Percentiles rank a stretch among this genome's conserved stretches.
Evolutionary conservation across 2,329 filamentous ascomycete genomes (phyloP).

Genomic region (Neopestalotiopsis rosae): DNA sequence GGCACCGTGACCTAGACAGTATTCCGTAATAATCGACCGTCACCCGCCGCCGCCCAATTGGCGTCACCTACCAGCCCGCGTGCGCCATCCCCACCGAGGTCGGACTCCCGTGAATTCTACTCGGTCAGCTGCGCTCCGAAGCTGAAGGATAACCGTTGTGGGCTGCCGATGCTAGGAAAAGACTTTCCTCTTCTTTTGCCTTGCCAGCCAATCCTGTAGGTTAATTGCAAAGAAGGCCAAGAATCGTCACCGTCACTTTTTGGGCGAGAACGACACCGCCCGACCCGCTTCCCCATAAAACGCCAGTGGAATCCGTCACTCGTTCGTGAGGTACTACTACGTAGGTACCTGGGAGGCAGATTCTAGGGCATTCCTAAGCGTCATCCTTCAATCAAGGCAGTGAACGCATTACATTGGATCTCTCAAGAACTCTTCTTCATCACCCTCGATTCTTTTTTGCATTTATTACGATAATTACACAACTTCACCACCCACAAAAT

Average conservation of each 20-base stretch:
- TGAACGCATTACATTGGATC: too few relatives aligned
- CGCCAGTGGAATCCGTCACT: background rate
- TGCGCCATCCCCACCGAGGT: conserved; percentile 1
- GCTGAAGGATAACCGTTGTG: background rate
- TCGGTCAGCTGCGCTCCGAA: background rate
- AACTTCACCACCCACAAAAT: background rate
- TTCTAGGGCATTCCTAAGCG: background rate
- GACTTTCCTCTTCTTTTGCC: background rate
- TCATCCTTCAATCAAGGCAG: background rate
- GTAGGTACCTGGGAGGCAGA: background rate
- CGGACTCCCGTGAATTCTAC: background rate
- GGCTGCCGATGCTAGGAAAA: background rate
- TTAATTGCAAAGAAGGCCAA: background rate
- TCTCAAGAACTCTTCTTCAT: background rate
- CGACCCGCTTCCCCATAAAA: conserved; percentile 11
- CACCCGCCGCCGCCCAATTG: background rate
- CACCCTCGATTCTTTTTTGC: background rate
- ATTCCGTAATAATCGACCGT: background rate
- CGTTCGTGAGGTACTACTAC: conserved; percentile 2
- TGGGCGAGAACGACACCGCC: background rate
- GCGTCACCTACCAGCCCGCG: background rate
- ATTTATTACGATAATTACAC: background rate
- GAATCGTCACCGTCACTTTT: background rate
- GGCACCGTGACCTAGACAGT: background rate
- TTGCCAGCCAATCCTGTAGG: background rate